A percentile compares a stretch with the other conserved stretches of the same genome.
These are phyloP conservation scores for Leishmania amazonensis DNA, from an alignment of 208 protist species.

Conservation along the genomic window DNA sequence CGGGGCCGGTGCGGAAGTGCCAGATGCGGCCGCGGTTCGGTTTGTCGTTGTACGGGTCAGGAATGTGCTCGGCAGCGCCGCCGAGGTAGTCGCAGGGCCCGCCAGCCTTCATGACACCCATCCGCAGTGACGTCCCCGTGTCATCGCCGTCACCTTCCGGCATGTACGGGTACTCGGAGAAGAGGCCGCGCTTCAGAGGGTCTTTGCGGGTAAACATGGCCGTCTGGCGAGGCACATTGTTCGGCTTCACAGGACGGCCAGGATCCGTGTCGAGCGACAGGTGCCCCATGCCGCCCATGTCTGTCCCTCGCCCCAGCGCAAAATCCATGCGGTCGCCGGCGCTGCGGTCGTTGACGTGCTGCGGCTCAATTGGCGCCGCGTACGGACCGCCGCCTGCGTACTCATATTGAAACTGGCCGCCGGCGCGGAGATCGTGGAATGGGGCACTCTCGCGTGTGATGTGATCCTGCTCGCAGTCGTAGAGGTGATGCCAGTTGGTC, in stretches of 20 bases:
- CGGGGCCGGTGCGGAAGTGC: conserved; percentile 76
- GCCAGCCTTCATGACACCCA: conserved; percentile 69
- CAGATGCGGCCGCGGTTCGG: conserved; percentile 66
- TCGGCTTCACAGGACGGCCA: conserved; percentile 46
- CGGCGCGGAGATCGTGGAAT: conserved; percentile 88
- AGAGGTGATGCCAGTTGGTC: conserved; percentile 92
- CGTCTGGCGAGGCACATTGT: conserved; percentile 42
- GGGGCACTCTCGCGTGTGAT: conserved; percentile 85
- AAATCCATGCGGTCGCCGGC: conserved; percentile 89
- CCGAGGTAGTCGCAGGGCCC: conserved; percentile 74
- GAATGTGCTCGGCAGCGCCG: conserved; percentile 75
- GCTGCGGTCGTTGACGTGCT: conserved; percentile 56
- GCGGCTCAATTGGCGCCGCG: conserved; percentile 49
- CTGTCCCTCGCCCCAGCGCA: conserved; percentile 54
- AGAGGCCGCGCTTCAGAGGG: conserved; percentile 79
- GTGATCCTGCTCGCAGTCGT: conserved; percentile 90
- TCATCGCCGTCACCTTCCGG: conserved; percentile 48
- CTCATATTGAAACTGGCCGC: conserved; percentile 92
- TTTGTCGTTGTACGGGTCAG: conserved; percentile 81
- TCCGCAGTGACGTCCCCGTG: conserved; percentile 26
- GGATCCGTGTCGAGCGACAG: conserved; percentile 76
- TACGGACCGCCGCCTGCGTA: conserved; percentile 70
- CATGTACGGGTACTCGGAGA: conserved; percentile 82
- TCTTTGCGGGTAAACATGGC: conserved; percentile 76
- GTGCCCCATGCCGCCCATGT: conserved; percentile 52